phyloP scores from a whole-genome alignment of 306 rosid genomes.

The Gleditsia sinensis region DNA sequence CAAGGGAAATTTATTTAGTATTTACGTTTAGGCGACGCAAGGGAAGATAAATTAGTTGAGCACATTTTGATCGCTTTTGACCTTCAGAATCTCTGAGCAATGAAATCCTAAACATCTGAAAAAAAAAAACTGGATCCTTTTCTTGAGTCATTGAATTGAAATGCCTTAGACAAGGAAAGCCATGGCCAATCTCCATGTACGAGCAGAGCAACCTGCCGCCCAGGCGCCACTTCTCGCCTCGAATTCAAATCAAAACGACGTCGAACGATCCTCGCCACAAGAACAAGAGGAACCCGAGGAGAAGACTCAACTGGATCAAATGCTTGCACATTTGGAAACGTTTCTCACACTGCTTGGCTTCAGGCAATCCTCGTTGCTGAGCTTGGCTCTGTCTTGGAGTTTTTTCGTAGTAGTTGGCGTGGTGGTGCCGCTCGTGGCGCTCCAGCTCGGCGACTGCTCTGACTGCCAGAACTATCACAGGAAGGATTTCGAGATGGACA shows the following conservation, averaged over 20 bases:
- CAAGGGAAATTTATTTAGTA: background rate
- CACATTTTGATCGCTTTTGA: background rate
- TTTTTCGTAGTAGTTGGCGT: slow-evolving; percentile 52
- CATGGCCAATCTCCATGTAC: slow-evolving; percentile 49
- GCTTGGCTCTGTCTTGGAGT: slow-evolving; percentile 51
- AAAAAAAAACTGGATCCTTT: background rate
- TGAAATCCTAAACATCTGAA: background rate
- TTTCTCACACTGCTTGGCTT: slow-evolving; percentile 61
- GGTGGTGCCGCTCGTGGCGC: slow-evolving; percentile 50
- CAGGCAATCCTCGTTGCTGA: slow-evolving; percentile 38
- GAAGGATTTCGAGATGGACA: slow-evolving; percentile 58
- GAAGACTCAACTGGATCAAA: slow-evolving; percentile 46
- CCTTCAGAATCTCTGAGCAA: background rate
- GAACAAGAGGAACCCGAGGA: slow-evolving; percentile 3
- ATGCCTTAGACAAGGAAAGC: background rate
- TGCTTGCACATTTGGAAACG: slow-evolving; percentile 47
- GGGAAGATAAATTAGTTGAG: background rate
- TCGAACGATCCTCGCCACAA: background rate
- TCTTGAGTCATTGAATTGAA: background rate
- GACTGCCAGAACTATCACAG: slow-evolving; percentile 54
- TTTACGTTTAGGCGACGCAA: background rate
- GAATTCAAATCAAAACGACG: slow-evolving; percentile 35
- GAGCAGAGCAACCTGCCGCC: slow-evolving; percentile 42
- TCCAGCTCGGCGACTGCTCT: slow-evolving; percentile 42
- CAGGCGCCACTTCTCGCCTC: slow-evolving; percentile 48